A percentile compares a stretch with the other conserved stretches of the same genome.
phyloP scores from a whole-genome alignment of 1,284 basidiomycete genomes.

The Leccinum cinnamomeum region DNA sequence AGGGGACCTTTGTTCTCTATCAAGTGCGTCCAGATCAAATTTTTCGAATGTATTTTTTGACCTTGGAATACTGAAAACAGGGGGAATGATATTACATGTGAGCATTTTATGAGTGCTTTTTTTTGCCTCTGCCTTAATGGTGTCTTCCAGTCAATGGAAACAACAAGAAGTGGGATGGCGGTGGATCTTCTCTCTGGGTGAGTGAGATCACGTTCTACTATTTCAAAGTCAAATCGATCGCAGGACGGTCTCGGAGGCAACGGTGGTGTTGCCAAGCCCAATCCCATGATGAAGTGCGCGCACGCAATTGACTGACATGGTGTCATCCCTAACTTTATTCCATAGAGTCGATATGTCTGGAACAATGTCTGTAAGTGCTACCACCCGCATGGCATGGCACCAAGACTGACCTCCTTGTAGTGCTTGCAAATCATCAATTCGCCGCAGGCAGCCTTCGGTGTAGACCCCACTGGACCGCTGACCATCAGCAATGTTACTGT shows the following conservation, averaged over 20 bases:
- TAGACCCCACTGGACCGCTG: constrained; percentile 35
- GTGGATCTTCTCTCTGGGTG: constrained; percentile 45
- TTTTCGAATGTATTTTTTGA: neutral
- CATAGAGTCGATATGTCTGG: constrained; percentile 29
- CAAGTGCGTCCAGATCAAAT: constrained; percentile 18
- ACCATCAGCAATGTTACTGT: constrained; percentile 39
- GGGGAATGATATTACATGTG: constrained; percentile 41
- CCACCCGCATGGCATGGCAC: neutral
- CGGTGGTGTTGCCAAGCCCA: constrained; percentile 42
- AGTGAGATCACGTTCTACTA: neutral
- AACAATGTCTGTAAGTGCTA: constrained; percentile 18
- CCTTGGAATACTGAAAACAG: constrained; percentile 23
- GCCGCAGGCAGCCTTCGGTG: constrained; percentile 40
- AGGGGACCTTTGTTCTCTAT: constrained; percentile 41
- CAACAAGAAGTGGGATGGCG: constrained; percentile 46
- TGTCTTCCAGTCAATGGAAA: constrained; percentile 46
- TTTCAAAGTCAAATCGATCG: constrained; percentile 1
- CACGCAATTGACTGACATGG: neutral
- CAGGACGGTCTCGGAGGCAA: constrained; percentile 46
- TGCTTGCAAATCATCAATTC: constrained; percentile 48
- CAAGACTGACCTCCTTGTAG: constrained; percentile 14
- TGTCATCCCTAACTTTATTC: neutral
- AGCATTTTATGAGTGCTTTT: constrained; percentile 11
- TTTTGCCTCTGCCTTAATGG: neutral
- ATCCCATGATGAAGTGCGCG: constrained; percentile 50